Percentiles rank a stretch among this genome's conserved stretches.
Evolutionary conservation across 2,329 filamentous ascomycete species (phyloP).

Genomic region (Beauveria asiatica): DNA sequence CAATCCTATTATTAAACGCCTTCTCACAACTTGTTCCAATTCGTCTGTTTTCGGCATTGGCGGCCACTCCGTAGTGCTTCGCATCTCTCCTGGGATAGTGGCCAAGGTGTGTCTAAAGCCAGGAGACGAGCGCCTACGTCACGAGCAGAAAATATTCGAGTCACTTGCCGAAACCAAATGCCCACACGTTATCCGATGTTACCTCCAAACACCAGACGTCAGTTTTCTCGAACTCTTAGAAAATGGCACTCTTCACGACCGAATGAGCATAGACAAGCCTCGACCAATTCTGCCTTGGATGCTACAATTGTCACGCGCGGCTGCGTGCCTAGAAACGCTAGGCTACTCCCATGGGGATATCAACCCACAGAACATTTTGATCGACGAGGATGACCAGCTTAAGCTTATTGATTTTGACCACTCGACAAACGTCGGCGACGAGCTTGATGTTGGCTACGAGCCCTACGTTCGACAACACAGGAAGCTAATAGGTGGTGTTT

Average conservation of each 20-base stretch:
- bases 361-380: slow-evolving; percentile 16
- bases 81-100: slow-evolving; percentile 13
- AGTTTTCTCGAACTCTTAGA: slow-evolving; percentile 14
- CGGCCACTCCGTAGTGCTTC: slow-evolving; percentile 15
- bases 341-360: slow-evolving; percentile 15
- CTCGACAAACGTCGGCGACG: slow-evolving; percentile 3
- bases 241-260: slow-evolving; percentile 13
- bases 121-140: slow-evolving; percentile 12
- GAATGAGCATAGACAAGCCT: slow-evolving; percentile 10
- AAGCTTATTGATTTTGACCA: slow-evolving; percentile 17
- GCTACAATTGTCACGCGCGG: slow-evolving; percentile 12
- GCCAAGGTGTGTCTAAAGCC: slow-evolving; percentile 14
- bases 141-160: slow-evolving; percentile 15
- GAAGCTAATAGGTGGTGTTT: slow-evolving; percentile 3
- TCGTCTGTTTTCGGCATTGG: slow-evolving; percentile 14
- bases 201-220: slow-evolving; percentile 11
- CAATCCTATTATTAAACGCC: slow-evolving; percentile 13
- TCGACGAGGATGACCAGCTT: slow-evolving; percentile 13
- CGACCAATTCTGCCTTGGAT: slow-evolving; percentile 13
- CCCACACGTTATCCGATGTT: slow-evolving; percentile 12
- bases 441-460: slow-evolving; percentile 15
- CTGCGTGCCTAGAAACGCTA: slow-evolving; percentile 13
- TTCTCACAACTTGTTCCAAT: slow-evolving; percentile 8
- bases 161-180: slow-evolving; percentile 10
- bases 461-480: slow-evolving; percentile 16